Conservation (phyloP, 2,329 filamentous ascomycete species). For the Ophiostoma perfectum region DNA sequence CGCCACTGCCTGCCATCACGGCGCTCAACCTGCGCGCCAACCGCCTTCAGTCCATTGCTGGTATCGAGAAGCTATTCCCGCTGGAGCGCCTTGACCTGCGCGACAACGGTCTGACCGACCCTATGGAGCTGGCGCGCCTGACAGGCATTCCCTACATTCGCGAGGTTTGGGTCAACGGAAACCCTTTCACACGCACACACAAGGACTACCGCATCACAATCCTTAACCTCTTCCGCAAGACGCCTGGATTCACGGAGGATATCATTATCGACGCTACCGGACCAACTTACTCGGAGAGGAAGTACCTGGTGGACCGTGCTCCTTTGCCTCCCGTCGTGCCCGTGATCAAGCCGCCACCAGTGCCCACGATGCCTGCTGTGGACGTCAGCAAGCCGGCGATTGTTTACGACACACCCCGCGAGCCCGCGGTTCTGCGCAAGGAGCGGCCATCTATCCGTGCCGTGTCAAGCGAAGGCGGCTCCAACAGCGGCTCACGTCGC, state of each 20-base stretch:
- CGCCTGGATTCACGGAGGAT: conserved; percentile 85
- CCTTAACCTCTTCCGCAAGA: conserved; percentile 91
- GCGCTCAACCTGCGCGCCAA: conserved; percentile 89
- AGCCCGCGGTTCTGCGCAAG: conserved; percentile 53
- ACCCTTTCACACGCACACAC: conserved; percentile 86
- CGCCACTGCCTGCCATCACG: conserved; percentile 85
- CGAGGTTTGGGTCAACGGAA: conserved; percentile 88
- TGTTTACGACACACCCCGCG: conserved; percentile 47
- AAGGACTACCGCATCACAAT: conserved; percentile 80
- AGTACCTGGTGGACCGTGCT: conserved; percentile 74
- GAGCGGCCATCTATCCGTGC: conserved; percentile 50
- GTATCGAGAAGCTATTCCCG: conserved; percentile 81
- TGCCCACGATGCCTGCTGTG: conserved; percentile 55
- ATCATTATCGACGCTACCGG: conserved; percentile 80
- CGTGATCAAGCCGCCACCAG: conserved; percentile 62
- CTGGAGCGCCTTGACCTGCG: conserved; percentile 85
- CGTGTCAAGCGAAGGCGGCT: conserved; percentile 54
- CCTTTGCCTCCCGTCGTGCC: conserved; percentile 71
- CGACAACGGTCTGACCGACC: conserved; percentile 87
- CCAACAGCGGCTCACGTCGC: conserved; percentile 52
- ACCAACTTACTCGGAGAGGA: conserved; percentile 79
- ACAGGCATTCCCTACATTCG: conserved; percentile 86
- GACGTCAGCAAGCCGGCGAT: conserved; percentile 64
- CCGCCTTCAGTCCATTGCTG: conserved; percentile 77
- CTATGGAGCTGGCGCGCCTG: conserved; percentile 80